These are phyloP conservation scores for Phialemoniopsis sp. DNA, from an alignment of 2,329 filamentous ascomycete species.

Conservation along the genomic window DNA sequence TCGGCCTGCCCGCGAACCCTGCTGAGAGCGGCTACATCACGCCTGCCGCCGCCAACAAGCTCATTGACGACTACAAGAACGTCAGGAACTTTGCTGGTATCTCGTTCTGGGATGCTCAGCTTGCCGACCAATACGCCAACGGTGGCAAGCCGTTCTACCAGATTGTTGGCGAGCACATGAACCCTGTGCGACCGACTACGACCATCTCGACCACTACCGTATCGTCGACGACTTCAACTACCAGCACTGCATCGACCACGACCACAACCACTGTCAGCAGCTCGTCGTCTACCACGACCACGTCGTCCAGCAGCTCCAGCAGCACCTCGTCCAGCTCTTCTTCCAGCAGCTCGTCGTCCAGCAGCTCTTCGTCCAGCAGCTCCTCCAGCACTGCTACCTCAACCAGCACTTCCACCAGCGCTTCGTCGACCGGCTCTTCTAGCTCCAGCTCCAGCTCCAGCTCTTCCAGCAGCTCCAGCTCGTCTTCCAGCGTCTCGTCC, in stretches of 20 bases:
- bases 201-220: constrained; percentile 3
- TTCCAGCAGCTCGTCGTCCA: constrained; percentile 13
- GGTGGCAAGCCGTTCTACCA: constrained; percentile 15
- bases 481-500: not conserved
- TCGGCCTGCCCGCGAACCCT: constrained; percentile 25
- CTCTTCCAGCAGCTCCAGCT: too few species aligned
- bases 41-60: constrained; percentile 8
- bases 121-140: constrained; percentile 5
- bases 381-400: constrained; percentile 1
- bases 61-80: constrained; percentile 18
- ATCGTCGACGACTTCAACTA: constrained; percentile 3
- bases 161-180: constrained; percentile 13
- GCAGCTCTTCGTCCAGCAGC: not conserved
- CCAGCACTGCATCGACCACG: constrained; percentile 3
- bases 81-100: constrained; percentile 22
- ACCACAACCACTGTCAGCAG: constrained; percentile 2
- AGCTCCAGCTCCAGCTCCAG: not conserved
- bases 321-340: constrained; percentile 5
- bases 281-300: constrained; percentile 1
- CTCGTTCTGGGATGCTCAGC: constrained; percentile 27
- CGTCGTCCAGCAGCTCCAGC: not conserved
- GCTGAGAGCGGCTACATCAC: constrained; percentile 19
- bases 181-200: constrained; percentile 7
- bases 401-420: not conserved
- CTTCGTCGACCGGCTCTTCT: not conserved